A percentile compares a stretch with the other conserved stretches of the same genome.
phyloP scores from a whole-genome alignment of 2,329 filamentous ascomycete species.

The Fonsecaea pedrosoi region DNA sequence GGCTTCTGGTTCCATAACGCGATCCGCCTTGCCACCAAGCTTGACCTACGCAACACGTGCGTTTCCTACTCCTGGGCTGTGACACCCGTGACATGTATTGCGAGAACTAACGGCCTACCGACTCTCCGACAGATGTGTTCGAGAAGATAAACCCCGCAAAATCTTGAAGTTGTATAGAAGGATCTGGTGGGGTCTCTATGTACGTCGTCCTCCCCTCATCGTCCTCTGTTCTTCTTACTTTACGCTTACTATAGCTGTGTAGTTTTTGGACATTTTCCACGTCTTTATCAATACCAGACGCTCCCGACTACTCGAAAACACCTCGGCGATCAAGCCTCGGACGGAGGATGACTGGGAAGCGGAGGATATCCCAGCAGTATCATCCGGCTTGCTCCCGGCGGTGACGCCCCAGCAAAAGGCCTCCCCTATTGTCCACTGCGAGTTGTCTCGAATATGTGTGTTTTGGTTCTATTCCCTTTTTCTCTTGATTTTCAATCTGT shows the following conservation, averaged over 20 bases:
- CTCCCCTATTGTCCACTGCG: conserved; percentile 38
- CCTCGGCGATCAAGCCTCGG: conserved; percentile 38
- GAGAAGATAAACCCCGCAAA: conserved; percentile 39
- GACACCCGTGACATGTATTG: conserved; percentile 28
- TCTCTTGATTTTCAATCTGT: conserved; percentile 19
- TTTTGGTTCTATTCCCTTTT: conserved; percentile 30
- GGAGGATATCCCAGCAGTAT: conserved; percentile 36
- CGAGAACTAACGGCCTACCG: conserved; percentile 31
- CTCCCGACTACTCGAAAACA: conserved; percentile 38
- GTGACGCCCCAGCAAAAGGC: conserved; percentile 39
- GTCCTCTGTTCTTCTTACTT: conserved; percentile 34
- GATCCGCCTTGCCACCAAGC: conserved; percentile 39
- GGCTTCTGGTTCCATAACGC: conserved; percentile 41
- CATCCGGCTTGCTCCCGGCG: conserved; percentile 36
- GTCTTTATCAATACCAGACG: conserved; percentile 39
- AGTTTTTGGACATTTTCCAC: conserved; percentile 40
- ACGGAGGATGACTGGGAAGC: conserved; percentile 41
- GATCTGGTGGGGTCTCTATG: conserved; percentile 41
- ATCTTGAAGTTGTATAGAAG: conserved; percentile 40
- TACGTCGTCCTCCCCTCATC: conserved; percentile 36
- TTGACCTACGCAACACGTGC: conserved; percentile 39
- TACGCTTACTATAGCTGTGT: conserved; percentile 35
- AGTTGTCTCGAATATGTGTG: conserved; percentile 40
- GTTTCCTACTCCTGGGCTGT: conserved; percentile 31
- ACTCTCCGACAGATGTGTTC: conserved; percentile 37